Percentiles rank a stretch among this genome's conserved stretches.
These are phyloP conservation scores for Candida loeiensis DNA, from an alignment of 805 yeast species.

Conservation along the genomic window DNA sequence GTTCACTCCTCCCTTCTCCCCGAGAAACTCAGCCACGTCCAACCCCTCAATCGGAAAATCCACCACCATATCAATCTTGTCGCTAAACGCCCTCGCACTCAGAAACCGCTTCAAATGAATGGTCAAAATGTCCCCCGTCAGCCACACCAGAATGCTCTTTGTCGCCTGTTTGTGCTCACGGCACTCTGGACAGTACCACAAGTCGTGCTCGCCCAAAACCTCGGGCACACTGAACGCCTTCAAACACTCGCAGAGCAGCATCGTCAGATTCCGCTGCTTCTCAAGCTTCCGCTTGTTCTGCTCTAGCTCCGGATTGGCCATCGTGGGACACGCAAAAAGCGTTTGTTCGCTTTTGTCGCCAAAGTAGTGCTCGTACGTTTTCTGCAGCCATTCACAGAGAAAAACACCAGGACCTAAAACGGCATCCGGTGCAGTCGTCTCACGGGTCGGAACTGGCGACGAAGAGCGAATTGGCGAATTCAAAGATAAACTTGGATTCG, in stretches of 20 bases:
- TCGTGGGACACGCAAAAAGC: constrained; percentile 43
- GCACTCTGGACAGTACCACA: constrained; percentile 93
- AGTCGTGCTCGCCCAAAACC: constrained; percentile 79
- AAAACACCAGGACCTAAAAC: constrained; percentile 15
- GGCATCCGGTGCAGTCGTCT: neutral
- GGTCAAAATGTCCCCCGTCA: constrained; percentile 85
- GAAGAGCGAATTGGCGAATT: too few relatives aligned
- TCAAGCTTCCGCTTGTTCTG: constrained; percentile 34
- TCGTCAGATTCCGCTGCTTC: constrained; percentile 44
- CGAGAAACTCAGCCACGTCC: constrained; percentile 63
- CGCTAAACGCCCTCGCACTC: constrained; percentile 78
- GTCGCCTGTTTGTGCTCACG: constrained; percentile 87
- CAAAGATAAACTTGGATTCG: too few relatives aligned
- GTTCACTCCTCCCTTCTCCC: constrained; percentile 44
- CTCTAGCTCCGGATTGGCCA: constrained; percentile 56
- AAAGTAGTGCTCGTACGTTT: constrained; percentile 50
- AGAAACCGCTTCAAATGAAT: constrained; percentile 90
- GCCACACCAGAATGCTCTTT: constrained; percentile 88
- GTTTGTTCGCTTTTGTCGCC: constrained; percentile 48
- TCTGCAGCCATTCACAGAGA: constrained; percentile 66
- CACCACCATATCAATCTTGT: constrained; percentile 80
- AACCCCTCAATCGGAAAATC: constrained; percentile 84
- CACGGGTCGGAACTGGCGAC: constrained; percentile 1
- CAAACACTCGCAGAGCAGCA: constrained; percentile 66
- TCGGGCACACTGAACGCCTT: constrained; percentile 75